These are phyloP conservation scores for Trapa bicornis DNA, from an alignment of 345 rosid species.

Conservation along the genomic window DNA sequence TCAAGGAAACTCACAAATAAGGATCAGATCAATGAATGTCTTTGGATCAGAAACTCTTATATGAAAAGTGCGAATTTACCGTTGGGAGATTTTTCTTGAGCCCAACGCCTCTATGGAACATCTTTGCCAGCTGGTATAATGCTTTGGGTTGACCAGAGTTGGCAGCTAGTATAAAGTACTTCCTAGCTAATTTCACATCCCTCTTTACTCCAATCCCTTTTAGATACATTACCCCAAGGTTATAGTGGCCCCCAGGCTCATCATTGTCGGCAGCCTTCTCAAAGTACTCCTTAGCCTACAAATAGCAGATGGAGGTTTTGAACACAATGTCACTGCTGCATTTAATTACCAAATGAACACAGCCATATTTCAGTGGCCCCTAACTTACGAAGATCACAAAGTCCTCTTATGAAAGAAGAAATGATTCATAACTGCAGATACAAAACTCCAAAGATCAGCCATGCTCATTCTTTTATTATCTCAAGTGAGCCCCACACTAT, in stretches of 20 bases:
- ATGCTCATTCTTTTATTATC: background rate
- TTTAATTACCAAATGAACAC: background rate
- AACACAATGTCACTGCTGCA: background rate
- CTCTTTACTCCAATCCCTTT: slow-evolving; percentile 84
- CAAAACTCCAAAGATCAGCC: too few relatives aligned
- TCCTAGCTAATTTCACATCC: slow-evolving; percentile 72
- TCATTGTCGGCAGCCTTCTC: slow-evolving; percentile 78
- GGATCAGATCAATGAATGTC: background rate
- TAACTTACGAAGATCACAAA: too few relatives aligned
- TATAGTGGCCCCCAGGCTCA: slow-evolving; percentile 82
- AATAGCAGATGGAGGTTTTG: background rate
- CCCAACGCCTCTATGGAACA: slow-evolving; percentile 95
- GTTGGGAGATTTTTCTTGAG: slow-evolving; percentile 60
- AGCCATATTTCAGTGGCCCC: too few relatives aligned
- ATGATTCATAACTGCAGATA: too few relatives aligned
- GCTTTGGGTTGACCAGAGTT: slow-evolving; percentile 96
- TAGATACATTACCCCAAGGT: slow-evolving; percentile 85
- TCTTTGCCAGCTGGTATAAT: slow-evolving; percentile 91
- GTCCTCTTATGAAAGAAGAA: too few relatives aligned
- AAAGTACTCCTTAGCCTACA: slow-evolving; percentile 89
- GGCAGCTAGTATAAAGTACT: slow-evolving; percentile 67
- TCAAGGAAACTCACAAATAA: background rate
- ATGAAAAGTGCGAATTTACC: slow-evolving; percentile 23
- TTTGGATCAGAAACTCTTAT: background rate
- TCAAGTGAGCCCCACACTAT: background rate